Evolutionary conservation across 306 rosid species (phyloP), one percentile per base, ranked within the genome.

Genomic region (Prunus mira): DNA sequence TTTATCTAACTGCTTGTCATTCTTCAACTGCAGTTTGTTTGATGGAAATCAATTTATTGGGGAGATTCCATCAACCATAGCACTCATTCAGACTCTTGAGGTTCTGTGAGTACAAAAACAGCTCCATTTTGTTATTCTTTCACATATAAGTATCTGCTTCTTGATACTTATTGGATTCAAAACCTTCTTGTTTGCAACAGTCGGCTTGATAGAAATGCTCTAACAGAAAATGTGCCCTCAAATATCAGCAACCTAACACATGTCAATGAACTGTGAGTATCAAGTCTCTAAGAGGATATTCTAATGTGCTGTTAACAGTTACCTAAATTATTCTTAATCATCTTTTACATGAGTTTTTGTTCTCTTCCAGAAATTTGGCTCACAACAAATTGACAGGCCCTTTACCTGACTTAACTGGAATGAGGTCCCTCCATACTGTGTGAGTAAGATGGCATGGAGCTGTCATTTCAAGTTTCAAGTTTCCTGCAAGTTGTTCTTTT

Each of bases 161-260:
- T 57, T 66, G 69, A 67, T 66, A 72, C 64, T 64, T 6, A 2
- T 9, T 61, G 45, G 71, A 74, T 52, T 50, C 43, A 65, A 66
- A 65, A 57, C 41, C 27, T 78, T 82, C 73, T 52, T 64, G 77
- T 77, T 69, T 79, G 76, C 56, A 65, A 83, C 96, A 95, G 99
- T 2, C 98, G 99, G 77, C 97, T 95, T 32, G 99, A 95, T 82
- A 88, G 97, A 84, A 95, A 95, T 83, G 80, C 61, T 62, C 85
- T 95, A 60, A 63, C 82, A 2, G 98, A 96, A 78, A 74, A 67
- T 27, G 90, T 92, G 65, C 93, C 99, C 11, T 57, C 90, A 69
- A 78, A 85, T 87, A 89, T 95, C 86, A 86, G 60, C 69, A 91
- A 87, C 80, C 96, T 95, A 70, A 83, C 81, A 22, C 64, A 72